phyloP scores from a whole-genome alignment of 176 grass and related monocot genomes.

The Carex cristatella region DNA sequence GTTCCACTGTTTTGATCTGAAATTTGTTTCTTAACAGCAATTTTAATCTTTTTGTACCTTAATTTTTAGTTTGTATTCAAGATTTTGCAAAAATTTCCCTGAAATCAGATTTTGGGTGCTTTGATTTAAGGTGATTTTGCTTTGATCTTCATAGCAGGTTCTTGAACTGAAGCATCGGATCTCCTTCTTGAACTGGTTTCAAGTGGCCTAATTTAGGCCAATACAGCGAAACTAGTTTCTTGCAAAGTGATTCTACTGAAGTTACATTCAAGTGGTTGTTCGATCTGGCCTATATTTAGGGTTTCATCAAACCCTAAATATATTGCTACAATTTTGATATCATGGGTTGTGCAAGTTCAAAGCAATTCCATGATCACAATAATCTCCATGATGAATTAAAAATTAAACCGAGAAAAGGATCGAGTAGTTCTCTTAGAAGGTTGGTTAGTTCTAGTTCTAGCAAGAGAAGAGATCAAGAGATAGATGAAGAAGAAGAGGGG shows the following conservation, averaged over 20 bases:
- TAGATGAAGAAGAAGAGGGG: constrained; percentile 62
- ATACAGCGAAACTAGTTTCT: background rate
- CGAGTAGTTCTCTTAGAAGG: constrained; percentile 69
- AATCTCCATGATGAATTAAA: constrained; percentile 30
- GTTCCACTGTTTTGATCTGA: constrained; percentile 16
- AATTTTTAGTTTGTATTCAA: background rate
- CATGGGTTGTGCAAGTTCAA: constrained; percentile 91
- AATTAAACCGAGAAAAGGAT: constrained; percentile 42
- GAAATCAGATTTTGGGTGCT: constrained; percentile 6
- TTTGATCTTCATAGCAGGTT: constrained; percentile 15
- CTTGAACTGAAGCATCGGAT: constrained; percentile 21
- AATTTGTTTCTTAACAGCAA: background rate
- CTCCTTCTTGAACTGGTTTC: constrained; percentile 5
- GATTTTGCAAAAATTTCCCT: background rate
- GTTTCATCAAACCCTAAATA: background rate
- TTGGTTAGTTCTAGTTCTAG: constrained; percentile 73
- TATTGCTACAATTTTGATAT: background rate
- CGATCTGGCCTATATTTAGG: constrained; percentile 8
- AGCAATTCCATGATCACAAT: constrained; percentile 57
- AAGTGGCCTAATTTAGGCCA: constrained; percentile 1
- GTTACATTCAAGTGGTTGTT: background rate
- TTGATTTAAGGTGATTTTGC: constrained; percentile 3
- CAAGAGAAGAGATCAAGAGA: constrained; percentile 50
- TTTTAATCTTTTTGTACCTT: constrained; percentile 7
- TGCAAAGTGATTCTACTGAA: background rate